Evolutionary conservation across 225 moss, liverwort and hornwort genomes (phyloP).

Genomic region (Physcomitrium patens): DNA sequence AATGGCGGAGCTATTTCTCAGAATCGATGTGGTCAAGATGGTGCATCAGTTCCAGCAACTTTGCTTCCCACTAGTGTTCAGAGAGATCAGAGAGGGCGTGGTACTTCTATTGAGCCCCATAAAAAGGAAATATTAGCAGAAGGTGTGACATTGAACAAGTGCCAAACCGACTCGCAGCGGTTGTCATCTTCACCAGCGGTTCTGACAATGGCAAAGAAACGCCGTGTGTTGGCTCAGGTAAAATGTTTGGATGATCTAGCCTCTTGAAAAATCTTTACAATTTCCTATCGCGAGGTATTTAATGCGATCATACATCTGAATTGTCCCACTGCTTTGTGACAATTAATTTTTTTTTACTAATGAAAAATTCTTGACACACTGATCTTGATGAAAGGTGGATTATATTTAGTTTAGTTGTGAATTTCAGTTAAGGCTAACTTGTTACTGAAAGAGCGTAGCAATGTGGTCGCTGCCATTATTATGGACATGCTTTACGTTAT

Average conservation of each 20-base stretch:
- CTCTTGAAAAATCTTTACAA: background rate
- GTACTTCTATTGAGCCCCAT: conserved; percentile 41
- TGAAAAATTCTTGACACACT: background rate
- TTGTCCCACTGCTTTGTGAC: too few relatives aligned
- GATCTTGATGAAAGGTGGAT: conserved; percentile 8
- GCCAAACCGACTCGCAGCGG: conserved; percentile 50
- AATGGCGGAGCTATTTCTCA: conserved; percentile 65
- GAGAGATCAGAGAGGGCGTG: conserved; percentile 56
- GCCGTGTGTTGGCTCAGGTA: conserved; percentile 88
- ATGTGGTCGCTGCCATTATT: too few relatives aligned
- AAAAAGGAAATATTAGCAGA: conserved; percentile 44
- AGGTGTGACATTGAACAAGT: conserved; percentile 39
- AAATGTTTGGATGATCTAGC: conserved; percentile 9
- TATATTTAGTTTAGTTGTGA: background rate
- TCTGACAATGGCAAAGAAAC: conserved; percentile 75
- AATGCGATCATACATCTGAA: background rate
- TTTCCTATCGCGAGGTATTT: background rate
- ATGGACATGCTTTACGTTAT: too few relatives aligned
- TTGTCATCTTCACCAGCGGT: conserved; percentile 44
- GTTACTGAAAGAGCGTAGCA: background rate
- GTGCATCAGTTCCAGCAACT: conserved; percentile 62
- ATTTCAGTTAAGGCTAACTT: background rate
- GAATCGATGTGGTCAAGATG: conserved; percentile 75
- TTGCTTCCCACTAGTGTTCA: conserved; percentile 24
- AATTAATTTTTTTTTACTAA: background rate